Evolutionary conservation across 176 grass and related monocot genomes (phyloP).

Genomic region (Oryza brachyantha): DNA sequence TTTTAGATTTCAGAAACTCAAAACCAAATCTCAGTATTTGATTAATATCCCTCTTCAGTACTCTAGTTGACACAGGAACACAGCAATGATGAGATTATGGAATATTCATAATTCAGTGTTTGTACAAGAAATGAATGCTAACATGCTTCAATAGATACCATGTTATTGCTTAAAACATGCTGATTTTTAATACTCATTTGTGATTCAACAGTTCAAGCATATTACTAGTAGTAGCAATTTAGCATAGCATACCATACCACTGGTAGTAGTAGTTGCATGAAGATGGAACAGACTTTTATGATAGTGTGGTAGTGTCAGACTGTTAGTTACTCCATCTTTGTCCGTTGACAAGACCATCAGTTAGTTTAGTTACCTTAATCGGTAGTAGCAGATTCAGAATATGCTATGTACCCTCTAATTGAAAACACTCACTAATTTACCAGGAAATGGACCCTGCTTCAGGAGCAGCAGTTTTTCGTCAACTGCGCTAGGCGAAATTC

Average conservation of each 20-base stretch:
- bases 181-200: background rate
- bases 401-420: background rate
- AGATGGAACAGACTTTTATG: background rate
- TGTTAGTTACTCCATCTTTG: conserved; percentile 18
- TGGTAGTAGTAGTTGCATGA: background rate
- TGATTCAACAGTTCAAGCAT: background rate
- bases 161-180: background rate
- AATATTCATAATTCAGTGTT: background rate
- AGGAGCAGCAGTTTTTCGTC: background rate
- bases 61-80: background rate
- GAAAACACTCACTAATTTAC: background rate
- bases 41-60: background rate
- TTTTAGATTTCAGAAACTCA: conserved; percentile 14
- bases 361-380: conserved; percentile 30
- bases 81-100: background rate
- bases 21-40: background rate
- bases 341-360: conserved; percentile 8
- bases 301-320: background rate
- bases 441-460: background rate
- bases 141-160: background rate
- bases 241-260: background rate
- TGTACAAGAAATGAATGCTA: background rate
- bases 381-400: background rate
- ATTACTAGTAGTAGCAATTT: background rate
- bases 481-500: background rate